Percentiles rank a stretch among this genome's conserved stretches.
These are phyloP conservation scores for Syncephalastrum racemosum DNA, from an alignment of 371 early-diverging fungal species.

Conservation along the genomic window DNA sequence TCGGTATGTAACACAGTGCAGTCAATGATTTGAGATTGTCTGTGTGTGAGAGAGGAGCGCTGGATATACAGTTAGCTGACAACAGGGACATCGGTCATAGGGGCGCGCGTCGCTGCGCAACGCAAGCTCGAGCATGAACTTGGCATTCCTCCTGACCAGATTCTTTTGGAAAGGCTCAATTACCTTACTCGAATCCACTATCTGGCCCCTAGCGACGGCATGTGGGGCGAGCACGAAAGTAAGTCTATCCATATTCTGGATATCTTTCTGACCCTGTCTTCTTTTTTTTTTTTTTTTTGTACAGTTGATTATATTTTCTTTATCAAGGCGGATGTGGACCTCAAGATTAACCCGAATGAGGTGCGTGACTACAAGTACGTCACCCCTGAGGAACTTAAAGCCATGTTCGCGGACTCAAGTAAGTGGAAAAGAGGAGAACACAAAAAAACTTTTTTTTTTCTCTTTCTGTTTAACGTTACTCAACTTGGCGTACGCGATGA, in stretches of 20 bases:
- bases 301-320: slow-evolving; percentile 90
- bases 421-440: slow-evolving; percentile 13
- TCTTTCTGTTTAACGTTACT: slow-evolving; percentile 4
- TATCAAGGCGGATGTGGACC: slow-evolving; percentile 67
- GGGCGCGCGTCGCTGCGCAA: slow-evolving; percentile 60
- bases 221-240: slow-evolving; percentile 98
- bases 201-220: slow-evolving; percentile 86
- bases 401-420: slow-evolving; percentile 69
- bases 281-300: slow-evolving; percentile 1
- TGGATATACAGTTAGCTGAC: not conserved
- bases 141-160: slow-evolving; percentile 80
- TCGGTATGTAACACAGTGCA: slow-evolving; percentile 39
- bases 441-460: too few species aligned
- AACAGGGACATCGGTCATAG: slow-evolving; percentile 13
- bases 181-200: slow-evolving; percentile 95
- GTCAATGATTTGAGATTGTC: too few species aligned
- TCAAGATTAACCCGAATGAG: slow-evolving; percentile 78
- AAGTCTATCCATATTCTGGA: slow-evolving; percentile 39
- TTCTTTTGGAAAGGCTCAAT: slow-evolving; percentile 79
- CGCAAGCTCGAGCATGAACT: slow-evolving; percentile 96
- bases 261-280: not conserved
- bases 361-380: slow-evolving; percentile 77
- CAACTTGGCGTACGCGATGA: not conserved
- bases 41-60: not conserved
- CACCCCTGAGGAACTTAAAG: slow-evolving; percentile 70